Base-by-base conservation (phyloP, 495 filamentous ascomycete genomes). In the Aspergillus steynii region DNA sequence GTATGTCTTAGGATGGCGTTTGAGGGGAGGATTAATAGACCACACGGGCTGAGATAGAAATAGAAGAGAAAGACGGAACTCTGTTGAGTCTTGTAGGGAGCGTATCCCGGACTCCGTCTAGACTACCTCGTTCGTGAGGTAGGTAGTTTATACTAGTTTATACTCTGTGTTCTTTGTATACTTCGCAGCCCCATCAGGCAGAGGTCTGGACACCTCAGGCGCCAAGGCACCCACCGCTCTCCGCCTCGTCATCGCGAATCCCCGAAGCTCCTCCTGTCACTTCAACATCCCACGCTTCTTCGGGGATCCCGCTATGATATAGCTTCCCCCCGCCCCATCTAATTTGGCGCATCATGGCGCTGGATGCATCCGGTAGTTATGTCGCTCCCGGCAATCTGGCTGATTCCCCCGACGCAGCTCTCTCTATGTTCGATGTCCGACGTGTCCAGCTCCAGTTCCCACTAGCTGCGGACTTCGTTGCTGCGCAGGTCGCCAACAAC, bases 401-500 rank as follows among this genome's bases (percentile, higher is more conserved):
- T 61, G 85, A 90, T 67, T 77, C 88, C 54, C 74, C 80, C 45
- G 84, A 87, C 63, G 82, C 82, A 51, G 76, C 86, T 50, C 80
- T 93, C 31, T 91, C 92, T 61, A 96, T 98, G 74, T 97, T 99
- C 81, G 88, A 96, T 68, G 86, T 98, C 68, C 89, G 94, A 73
- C 87, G 80, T 60, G 95, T 99, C 25, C 86, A 92, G 79, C 89
- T 98, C 52, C 90, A 92, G 68, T 98, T 97, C 80, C 84, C 87
- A 31, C 87, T 97, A 63, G 89, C 93, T 27, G 90, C 92, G 64
- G 91, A 97, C 75, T 97, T 99, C 71, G 95, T 96, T 37, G 93
- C 96, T 28, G 92, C 93, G 49, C 93, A 97, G 75, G 93, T 97
- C 29, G 93, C 94, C 57, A 97, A 99, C 76, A 97, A 99, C 83